Percentiles rank a stretch among this genome's conserved stretches.
These are phyloP conservation scores for Paraurostyla sp. DNA, from an alignment of 73 alveolate genomes.

Conservation along the genomic window DNA sequence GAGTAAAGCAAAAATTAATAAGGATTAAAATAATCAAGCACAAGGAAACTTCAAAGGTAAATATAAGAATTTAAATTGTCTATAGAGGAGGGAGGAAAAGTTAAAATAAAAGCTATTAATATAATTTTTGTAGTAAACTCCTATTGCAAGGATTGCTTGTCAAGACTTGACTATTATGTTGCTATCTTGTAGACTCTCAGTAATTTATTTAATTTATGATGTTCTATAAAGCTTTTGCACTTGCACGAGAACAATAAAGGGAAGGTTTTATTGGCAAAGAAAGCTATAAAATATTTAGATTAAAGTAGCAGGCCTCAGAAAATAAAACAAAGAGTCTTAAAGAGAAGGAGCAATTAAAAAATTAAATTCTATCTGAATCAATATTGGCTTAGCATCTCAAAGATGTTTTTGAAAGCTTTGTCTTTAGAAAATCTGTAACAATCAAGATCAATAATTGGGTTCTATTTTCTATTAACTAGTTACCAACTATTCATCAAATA, in stretches of 20 bases:
- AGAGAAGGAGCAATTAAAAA: not conserved
- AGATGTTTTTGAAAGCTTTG: constrained; percentile 51
- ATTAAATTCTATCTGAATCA: not conserved
- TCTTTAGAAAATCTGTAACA: not conserved
- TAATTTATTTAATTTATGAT: not conserved
- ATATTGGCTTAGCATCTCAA: constrained; percentile 10
- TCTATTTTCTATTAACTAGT: constrained; percentile 1
- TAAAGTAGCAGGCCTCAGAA: constrained; percentile 1
- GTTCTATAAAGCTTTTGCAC: not conserved
- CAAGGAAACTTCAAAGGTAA: constrained; percentile 36
- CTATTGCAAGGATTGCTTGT: not conserved
- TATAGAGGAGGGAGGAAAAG: constrained; percentile 52
- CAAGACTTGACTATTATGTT: not conserved
- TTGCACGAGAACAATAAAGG: constrained; percentile 26
- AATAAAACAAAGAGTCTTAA: not conserved
- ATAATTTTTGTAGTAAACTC: constrained; percentile 48
- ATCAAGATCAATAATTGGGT: constrained; percentile 26
- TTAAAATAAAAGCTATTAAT: constrained; percentile 45
- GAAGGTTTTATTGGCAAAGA: constrained; percentile 28
- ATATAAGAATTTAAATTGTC: not conserved
- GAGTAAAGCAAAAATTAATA: not conserved
- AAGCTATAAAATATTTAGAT: constrained; percentile 45
- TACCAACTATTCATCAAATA: not conserved
- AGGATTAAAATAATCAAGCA: not conserved
- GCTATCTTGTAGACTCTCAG: constrained; percentile 22